Percentiles rank a stretch among this genome's conserved stretches.
Evolutionary conservation across 1,139 yeast species (phyloP).

Genomic region (Yueomyces sp.): DNA sequence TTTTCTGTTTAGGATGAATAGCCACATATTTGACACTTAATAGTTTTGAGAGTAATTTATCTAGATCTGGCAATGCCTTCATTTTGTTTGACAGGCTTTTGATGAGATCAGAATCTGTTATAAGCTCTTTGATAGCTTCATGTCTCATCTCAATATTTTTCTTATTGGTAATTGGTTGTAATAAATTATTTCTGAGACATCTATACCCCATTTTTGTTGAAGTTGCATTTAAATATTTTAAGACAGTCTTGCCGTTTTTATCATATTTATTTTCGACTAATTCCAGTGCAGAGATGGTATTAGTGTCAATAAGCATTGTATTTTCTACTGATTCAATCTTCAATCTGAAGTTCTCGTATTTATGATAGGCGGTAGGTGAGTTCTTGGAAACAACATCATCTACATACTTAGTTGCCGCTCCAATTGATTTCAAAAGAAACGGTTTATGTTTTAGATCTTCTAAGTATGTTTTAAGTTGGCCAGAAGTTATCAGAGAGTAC

Average conservation of each 20-base stretch:
- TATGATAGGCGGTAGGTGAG: slow-evolving; percentile 3
- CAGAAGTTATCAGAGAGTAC: slow-evolving; percentile 9
- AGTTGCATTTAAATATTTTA: slow-evolving; percentile 28
- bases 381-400: slow-evolving; percentile 4
- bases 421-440: slow-evolving; percentile 26
- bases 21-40: slow-evolving; percentile 16
- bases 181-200: slow-evolving; percentile 27
- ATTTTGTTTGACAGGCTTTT: slow-evolving; percentile 17
- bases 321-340: slow-evolving; percentile 30
- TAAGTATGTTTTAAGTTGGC: slow-evolving; percentile 11
- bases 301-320: slow-evolving; percentile 30
- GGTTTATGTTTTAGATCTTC: slow-evolving; percentile 18
- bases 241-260: slow-evolving; percentile 22
- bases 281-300: slow-evolving; percentile 28
- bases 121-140: slow-evolving; percentile 27
- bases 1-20: slow-evolving; percentile 24
- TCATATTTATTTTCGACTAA: slow-evolving; percentile 24
- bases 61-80: slow-evolving; percentile 27
- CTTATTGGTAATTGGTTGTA: slow-evolving; percentile 34
- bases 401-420: slow-evolving; percentile 25
- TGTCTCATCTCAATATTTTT: slow-evolving; percentile 25
- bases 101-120: slow-evolving; percentile 11
- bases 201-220: slow-evolving; percentile 36
- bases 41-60: slow-evolving; percentile 24
- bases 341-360: slow-evolving; percentile 25